Evolutionary conservation across 805 yeast genomes (phyloP), one percentile per base, ranked within the genome.

Genomic region (Kodamaea sagamina): DNA sequence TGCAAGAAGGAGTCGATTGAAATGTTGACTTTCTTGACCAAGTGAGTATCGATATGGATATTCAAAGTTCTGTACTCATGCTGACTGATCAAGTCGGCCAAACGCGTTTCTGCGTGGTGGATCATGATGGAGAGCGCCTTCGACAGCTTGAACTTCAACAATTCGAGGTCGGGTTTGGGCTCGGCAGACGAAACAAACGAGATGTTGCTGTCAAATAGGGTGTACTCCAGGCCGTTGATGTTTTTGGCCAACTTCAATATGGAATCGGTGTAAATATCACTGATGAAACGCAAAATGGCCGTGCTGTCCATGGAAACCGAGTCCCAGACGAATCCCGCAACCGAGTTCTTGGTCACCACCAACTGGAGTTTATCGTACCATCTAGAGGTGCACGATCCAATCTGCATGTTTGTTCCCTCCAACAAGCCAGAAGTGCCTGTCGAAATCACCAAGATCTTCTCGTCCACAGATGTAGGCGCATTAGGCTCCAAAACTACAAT

Each of bases 271-370:
- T 77, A 79, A 37, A 79, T 73, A 51, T 79, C 84, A 55, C 79
- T 68, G 44, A 79, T 72, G 50, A 77, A 79, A 37, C 84, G 58
- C 45, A 79, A 61, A 31, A 78, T 80, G 1, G 82, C 75, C 3
- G 83, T 79, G 39, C 78, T 73, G 56, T 79, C 84, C 75, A 77
- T 77, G 16, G 77, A 69, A 2, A 79, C 68, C 9, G 78, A 72
- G 49, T 80, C 83, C 77, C 82, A 79, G 15, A 77, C 78, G 39
- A 79, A 68, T 3, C 82, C 84, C 1, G 81, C 82, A 16, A 77
- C 79, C 0, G 82, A 72, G 55, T 79, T 79, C 31, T 68, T 63
- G 3, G 82, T 75, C 7, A 79, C 72, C 12, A 79, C 67, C 39
- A 79, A 57, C 53, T 78, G 81, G 42, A 79, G 61, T 51, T 79